phyloP scores from a whole-genome alignment of 768 basidiomycete species.

The Tylopilus subfusipes region DNA sequence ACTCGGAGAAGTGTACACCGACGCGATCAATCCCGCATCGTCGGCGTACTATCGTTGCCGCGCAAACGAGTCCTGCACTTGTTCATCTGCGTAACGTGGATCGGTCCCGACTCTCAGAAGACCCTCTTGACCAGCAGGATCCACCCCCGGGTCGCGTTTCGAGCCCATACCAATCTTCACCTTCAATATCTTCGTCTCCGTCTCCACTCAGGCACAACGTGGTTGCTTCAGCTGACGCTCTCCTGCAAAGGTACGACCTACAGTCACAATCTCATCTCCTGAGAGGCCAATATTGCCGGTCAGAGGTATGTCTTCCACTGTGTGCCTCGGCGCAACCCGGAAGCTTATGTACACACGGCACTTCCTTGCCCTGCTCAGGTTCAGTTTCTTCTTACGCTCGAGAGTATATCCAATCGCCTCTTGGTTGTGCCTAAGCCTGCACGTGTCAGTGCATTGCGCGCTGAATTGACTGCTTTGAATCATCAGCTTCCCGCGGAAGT shows the following conservation, averaged over 20 bases:
- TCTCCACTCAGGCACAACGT: constrained; percentile 45
- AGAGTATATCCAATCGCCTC: constrained; percentile 89
- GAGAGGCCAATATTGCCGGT: constrained; percentile 83
- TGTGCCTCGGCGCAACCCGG: neutral
- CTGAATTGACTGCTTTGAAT: constrained; percentile 92
- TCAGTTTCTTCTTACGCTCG: constrained; percentile 82
- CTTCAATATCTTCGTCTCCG: constrained; percentile 53
- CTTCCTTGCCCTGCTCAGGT: constrained; percentile 43
- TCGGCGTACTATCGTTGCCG: constrained; percentile 54
- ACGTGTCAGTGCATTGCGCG: constrained; percentile 91
- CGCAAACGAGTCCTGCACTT: constrained; percentile 73
- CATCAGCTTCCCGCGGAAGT: constrained; percentile 97
- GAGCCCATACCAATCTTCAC: constrained; percentile 67
- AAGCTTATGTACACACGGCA: neutral
- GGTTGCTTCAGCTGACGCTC: constrained; percentile 45
- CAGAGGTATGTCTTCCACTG: constrained; percentile 56
- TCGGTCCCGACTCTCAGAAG: constrained; percentile 60
- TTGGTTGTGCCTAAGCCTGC: constrained; percentile 92
- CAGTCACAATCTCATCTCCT: constrained; percentile 69
- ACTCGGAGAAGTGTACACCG: constrained; percentile 14
- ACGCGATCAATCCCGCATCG: constrained; percentile 23
- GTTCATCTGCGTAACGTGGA: constrained; percentile 53
- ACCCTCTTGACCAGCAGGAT: constrained; percentile 72
- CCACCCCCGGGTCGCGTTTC: constrained; percentile 32
- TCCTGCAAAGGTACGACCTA: constrained; percentile 67